These are phyloP conservation scores for Sequoiadendron giganteum DNA, from an alignment of 75 land plant genomes.

Conservation along the genomic window DNA sequence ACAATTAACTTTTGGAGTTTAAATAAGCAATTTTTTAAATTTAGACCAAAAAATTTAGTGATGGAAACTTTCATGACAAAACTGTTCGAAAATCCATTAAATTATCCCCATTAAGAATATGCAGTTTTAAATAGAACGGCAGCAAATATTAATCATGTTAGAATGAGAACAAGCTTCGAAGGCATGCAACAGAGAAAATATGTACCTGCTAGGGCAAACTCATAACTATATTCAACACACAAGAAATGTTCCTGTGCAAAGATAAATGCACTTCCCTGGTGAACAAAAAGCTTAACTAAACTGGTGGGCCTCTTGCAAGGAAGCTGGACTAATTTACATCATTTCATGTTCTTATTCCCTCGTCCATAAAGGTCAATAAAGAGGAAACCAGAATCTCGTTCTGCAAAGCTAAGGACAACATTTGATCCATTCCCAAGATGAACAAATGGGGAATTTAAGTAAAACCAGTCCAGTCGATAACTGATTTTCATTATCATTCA, in stretches of 20 bases:
- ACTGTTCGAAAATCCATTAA: neutral
- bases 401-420: neutral
- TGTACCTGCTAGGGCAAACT: neutral
- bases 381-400: neutral
- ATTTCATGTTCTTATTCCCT: neutral
- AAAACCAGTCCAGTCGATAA: neutral
- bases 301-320: neutral
- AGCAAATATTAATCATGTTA: neutral
- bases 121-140: neutral
- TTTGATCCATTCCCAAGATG: neutral
- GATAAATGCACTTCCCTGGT: neutral
- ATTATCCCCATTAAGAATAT: neutral
- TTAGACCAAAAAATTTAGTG: neutral
- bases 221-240: neutral
- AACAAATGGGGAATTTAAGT: neutral
- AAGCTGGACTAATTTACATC: neutral
- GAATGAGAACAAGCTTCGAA: neutral
- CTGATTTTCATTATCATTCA: neutral
- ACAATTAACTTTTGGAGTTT: neutral
- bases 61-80: neutral
- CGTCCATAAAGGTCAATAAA: neutral
- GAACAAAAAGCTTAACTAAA: neutral
- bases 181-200: neutral
- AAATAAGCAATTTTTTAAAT: neutral
- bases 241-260: neutral